Base-by-base conservation (phyloP, 768 basidiomycete species). In the Lentinula guzmanii region DNA sequence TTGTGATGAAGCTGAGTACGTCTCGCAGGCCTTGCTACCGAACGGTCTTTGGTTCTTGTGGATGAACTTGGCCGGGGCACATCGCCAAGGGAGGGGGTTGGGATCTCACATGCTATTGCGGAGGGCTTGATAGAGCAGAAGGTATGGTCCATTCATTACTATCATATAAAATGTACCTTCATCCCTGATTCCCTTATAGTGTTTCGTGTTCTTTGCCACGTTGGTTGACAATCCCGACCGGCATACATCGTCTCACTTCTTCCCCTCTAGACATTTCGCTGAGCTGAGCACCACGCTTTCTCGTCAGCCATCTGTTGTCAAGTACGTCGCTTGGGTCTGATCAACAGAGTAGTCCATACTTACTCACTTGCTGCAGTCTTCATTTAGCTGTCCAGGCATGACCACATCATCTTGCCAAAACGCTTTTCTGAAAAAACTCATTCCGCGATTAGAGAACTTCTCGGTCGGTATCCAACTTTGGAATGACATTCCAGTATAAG, bases 41-140 rank as follows among this genome's bases (percentile, higher is more conserved):
- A 82, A 0, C 82, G 81, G 41, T 85, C 88, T 0, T 76, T 98
- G n/a, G 80, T 97, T 3, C 72, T 98, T 8, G 83, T 98, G 13
- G 97, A 99, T 69, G 97, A 99, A 71, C 79, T 98, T 5, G 96
- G 96, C 0, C 82, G 95, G 35, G 96, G 96, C 1, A 98, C 96
- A 1, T 89, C 91, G 2, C 88, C 95, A 0, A 74, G 78, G 35
- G 96, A 90, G 74, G 96, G 83, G 9, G 75, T 90, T 15, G 92
- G 91, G 3, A 90, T 94, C 62, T 85, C 90, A 0, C 87, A 92
- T 72, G 91, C 92, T 13, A 90, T 93, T 66, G 91, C 83, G 15
- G 93, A 87, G 75, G 90, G 75, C 69, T 82, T 87, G 60, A 86
- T 98, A 65, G 76, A 75, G 54, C 75, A 82, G 52, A 91, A 90